Base-by-base conservation (phyloP, 169 alveolate species). In the Plasmodium vivax region DNA sequence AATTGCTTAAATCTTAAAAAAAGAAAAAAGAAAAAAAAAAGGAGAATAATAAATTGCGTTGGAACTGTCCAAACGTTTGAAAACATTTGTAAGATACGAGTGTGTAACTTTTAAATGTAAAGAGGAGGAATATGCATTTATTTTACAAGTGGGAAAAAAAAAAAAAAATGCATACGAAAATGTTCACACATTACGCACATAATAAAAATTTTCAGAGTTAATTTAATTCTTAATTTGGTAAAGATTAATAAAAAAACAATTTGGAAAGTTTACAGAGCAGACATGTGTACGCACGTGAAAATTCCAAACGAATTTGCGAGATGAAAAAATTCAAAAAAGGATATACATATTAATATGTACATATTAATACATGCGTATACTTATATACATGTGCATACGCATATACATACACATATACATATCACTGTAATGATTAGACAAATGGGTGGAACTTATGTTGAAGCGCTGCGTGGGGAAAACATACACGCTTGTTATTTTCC, bases 391-490 rank as follows among this genome's bases (percentile, higher is more conserved):
- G 6, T 38, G 9, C 45, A 38, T 38, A 38, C 9, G 2, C 6
- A 38, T 38, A 38, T 4, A 38, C 45, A 38, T 38, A 3, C 6
- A 38, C 45, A 38, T 14, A 43, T 8, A 51, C 30, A 45, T 41
- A 58, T 41, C 34, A 72, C 62, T 74, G 36, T 54, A 84, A 71
- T 47, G 54, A 84, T 72, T 84, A 84, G 93, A 84, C 93, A 84
- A 84, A 84, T 84, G 51, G 12, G 36, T 84, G 36, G 32, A 84
- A 12, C 68, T 27, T 82, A 32, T n/a, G 14, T 72, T 72, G 36
- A n/a, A 36, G 30, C 36, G 71, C n/a, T 84, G 34, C 7, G 19
- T 14, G 32, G 12, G 38, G 14, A 82, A 82, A 82, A 19, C 36
- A 82, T 51, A 82, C 45, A 82, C 8, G 14, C 85, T n/a, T n/a